Base-by-base conservation (phyloP, 306 rosid genomes). In the Lupinus albus region DNA sequence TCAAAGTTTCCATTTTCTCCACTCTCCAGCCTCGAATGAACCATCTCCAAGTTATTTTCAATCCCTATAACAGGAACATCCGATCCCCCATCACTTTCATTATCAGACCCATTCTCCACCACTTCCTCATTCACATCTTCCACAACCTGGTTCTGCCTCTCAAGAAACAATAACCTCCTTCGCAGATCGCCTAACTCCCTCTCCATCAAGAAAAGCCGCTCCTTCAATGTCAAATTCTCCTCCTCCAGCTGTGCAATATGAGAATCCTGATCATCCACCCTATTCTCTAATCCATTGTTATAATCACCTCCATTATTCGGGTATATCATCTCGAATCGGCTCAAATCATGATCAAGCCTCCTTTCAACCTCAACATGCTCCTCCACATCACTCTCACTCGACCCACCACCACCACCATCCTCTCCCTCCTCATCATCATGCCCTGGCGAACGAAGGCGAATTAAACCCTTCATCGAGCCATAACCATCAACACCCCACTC, bases 401-500 rank as follows among this genome's bases (percentile, higher is more conserved):
- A 92, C 54, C 98, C 98, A 28, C 84, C 68, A 14, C 78, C 81
- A 12, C 77, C 80, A 3, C 75, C 84, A 11, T 83, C 88, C 3
- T 80, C 88, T 2, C 80, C 88, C 2, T 84, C 88, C 0, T 78
- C 83, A 17, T 77, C 81, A 41, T 79, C 91, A 11, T 89, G 76
- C 63, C 88, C 91, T 0, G 91, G 89, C 1, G 86, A 86, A 3
- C 98, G 73, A 21, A 92, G 93, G 80, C 95, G 68, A 13, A 92
- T 92, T 86, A 92, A 58, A 25, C 98, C 98, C 73, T 89, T 88
- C 98, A 93, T 93, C 1, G 98, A 89, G 12, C 98, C 97, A 61
- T 93, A 93, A 6, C 98, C 96, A 79, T 93, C 96, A 46, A 93
- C 97, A 49, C 97, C 97, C 96, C 96, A 88, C 87, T 89, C 94